These are phyloP conservation scores for Magnaporthales sp. DNA, from an alignment of 2,329 filamentous ascomycete genomes.

Conservation along the genomic window DNA sequence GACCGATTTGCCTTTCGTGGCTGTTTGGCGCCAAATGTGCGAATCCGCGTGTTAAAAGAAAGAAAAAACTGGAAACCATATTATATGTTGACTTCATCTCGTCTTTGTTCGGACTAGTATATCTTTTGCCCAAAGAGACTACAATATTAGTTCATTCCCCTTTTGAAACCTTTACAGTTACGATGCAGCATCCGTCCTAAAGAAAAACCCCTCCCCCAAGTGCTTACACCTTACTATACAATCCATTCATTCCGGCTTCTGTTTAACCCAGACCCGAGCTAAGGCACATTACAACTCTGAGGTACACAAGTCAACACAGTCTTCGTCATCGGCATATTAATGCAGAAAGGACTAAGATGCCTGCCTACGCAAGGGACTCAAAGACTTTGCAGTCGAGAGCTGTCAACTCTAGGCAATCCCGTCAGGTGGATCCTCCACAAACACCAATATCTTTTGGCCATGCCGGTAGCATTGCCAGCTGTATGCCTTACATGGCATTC, in stretches of 20 bases:
- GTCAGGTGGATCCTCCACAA: background rate
- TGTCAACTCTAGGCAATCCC: background rate
- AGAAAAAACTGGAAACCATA: background rate
- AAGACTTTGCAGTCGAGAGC: background rate
- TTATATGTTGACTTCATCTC: background rate
- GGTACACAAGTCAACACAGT: background rate
- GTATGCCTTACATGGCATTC: background rate
- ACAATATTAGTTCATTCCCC: background rate
- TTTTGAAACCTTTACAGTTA: background rate
- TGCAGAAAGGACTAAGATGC: background rate
- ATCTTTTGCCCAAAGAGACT: background rate
- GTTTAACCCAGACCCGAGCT: background rate
- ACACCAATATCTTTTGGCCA: background rate
- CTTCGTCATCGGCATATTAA: background rate
- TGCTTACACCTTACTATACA: background rate
- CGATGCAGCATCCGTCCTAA: no score
- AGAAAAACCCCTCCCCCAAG: no score
- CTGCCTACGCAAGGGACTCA: background rate
- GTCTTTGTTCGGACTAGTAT: background rate
- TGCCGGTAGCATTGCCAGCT: background rate
- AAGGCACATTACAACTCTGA: background rate
- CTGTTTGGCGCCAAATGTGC: background rate
- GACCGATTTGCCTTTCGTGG: background rate
- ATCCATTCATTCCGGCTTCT: no score
- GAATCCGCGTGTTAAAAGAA: background rate